Evolutionary conservation across 345 rosid genomes (phyloP), one percentile per base, ranked within the genome.

Genomic region (Citrus inodora): DNA sequence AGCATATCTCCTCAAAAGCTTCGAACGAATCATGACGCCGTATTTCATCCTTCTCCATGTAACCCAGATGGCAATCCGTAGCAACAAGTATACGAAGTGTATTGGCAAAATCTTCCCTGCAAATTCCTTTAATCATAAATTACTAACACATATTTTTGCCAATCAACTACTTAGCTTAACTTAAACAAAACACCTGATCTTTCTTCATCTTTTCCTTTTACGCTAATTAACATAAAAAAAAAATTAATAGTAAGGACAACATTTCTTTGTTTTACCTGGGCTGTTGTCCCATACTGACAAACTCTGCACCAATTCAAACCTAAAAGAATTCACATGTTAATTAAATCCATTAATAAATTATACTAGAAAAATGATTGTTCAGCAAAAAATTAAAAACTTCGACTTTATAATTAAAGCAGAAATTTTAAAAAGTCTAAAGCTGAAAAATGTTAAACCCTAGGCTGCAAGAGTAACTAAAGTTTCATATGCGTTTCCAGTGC

Each of bases 1-100:
- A 86, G 80, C 99, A 96, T 28, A 96, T 96, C 85, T 94, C 98
- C 76, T 94, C 97, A 76, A 96, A 96, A 30, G 99, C 93, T 82
- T 88, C 91, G 79, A 96, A 96, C 37, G 99, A 94, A 89, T 96
- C 98, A 40, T 96, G 97, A 35, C 98, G 85, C 65, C 99, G 85
- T 67, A 96, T 81, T 83, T 96, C 99, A 85, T 96, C 98, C 82
- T 96, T 96, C 93, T 94, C 99, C 99, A 94, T 88, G 73, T 92
- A 96, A 9, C 99, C 99, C 76, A 96, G 80, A 82, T 96, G 99
- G 76, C 96, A 92, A 86, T 96, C 99, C 13, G 98, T 94, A 6
- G 97, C 99, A 67, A 96, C 97, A 74, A 96, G 97, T 70, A 96
- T 62, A 21, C 95, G 87, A 32, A 96, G 94, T 11, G 91, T 92